phyloP scores from a whole-genome alignment of 768 basidiomycete species.

The Calocera cornea region DNA sequence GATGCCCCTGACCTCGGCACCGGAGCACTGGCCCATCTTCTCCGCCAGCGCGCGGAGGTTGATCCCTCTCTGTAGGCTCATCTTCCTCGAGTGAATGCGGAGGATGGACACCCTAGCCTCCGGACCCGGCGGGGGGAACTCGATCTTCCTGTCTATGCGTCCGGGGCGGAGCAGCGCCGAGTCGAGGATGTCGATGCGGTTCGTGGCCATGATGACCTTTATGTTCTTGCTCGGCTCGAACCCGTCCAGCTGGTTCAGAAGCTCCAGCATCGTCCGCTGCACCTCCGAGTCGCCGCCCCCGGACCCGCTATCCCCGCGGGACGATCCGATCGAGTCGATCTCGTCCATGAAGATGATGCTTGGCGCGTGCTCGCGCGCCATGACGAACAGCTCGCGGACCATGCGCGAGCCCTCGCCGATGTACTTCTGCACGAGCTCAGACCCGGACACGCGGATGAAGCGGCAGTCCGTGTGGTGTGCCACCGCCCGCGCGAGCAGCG shows the following conservation, averaged over 20 bases:
- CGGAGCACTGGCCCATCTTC: conserved; percentile 99
- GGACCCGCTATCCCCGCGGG: conserved; percentile 64
- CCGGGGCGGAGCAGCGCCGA: conserved; percentile 85
- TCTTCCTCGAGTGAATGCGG: conserved; percentile 95
- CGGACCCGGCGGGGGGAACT: conserved; percentile 95
- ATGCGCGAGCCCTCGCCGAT: conserved; percentile 94
- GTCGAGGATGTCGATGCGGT: conserved; percentile 95
- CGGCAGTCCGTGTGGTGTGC: conserved; percentile 97
- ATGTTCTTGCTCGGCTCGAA: conserved; percentile 76
- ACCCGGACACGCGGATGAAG: conserved; percentile 90
- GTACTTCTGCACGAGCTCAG: conserved; percentile 94
- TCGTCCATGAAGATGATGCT: conserved; percentile 99
- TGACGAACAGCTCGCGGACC: conserved; percentile 95
- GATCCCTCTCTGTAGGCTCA: conserved; percentile 95
- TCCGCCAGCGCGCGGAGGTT: conserved; percentile 91
- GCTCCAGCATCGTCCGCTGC: conserved; percentile 79
- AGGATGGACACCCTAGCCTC: conserved; percentile 96
- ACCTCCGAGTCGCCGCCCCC: conserved; percentile 75
- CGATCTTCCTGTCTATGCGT: conserved; percentile 93
- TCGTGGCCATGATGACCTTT: conserved; percentile 91
- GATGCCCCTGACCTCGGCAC: conserved; percentile 93
- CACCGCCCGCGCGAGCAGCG: conserved; percentile 83
- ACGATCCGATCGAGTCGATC: conserved; percentile 93
- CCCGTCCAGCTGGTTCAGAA: conserved; percentile 79
- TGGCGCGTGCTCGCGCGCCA: conserved; percentile 94